Evolutionary conservation across 192 early-diverging fungal genomes (phyloP).

Genomic region (Gryganskiella cystojenkinii): DNA sequence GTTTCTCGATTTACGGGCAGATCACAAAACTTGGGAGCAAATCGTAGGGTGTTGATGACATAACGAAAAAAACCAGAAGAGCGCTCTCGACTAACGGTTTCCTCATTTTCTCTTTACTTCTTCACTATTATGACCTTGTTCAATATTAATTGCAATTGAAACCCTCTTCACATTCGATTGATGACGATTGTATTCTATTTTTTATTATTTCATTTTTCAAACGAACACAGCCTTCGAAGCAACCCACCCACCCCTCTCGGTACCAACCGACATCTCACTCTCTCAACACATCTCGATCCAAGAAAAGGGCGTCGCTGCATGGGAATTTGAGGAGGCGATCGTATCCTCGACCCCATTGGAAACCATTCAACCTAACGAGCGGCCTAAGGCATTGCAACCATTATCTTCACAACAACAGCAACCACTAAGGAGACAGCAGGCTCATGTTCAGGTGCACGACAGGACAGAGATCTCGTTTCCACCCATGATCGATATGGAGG

Average conservation of each 20-base stretch:
- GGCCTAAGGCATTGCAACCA: too few relatives aligned
- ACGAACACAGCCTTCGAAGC: slow-evolving; percentile 86
- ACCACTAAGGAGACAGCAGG: slow-evolving; percentile 27
- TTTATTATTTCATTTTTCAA: not conserved
- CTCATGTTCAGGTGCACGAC: slow-evolving; percentile 64
- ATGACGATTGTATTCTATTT: not conserved
- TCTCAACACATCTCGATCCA: slow-evolving; percentile 80
- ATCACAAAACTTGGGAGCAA: too few relatives aligned
- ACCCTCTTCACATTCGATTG: too few relatives aligned
- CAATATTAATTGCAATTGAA: too few relatives aligned
- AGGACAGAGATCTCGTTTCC: slow-evolving; percentile 80
- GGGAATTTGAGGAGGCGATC: slow-evolving; percentile 79
- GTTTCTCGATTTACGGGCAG: too few relatives aligned
- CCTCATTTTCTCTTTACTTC: too few relatives aligned
- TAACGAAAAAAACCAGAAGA: too few relatives aligned
- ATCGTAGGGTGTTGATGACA: not conserved
- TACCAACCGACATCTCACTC: slow-evolving; percentile 78
- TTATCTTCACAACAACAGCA: slow-evolving; percentile 41
- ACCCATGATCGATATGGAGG: slow-evolving; percentile 68
- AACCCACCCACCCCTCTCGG: slow-evolving; percentile 77
- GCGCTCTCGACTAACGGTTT: too few relatives aligned
- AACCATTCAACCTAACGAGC: slow-evolving; percentile 1
- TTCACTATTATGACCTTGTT: too few relatives aligned
- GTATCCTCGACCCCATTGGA: too few relatives aligned
- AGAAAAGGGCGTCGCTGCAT: slow-evolving; percentile 87